Evolutionary conservation across 2,329 filamentous ascomycete species (phyloP).

Genomic region (Sporothrix variecibatus): DNA sequence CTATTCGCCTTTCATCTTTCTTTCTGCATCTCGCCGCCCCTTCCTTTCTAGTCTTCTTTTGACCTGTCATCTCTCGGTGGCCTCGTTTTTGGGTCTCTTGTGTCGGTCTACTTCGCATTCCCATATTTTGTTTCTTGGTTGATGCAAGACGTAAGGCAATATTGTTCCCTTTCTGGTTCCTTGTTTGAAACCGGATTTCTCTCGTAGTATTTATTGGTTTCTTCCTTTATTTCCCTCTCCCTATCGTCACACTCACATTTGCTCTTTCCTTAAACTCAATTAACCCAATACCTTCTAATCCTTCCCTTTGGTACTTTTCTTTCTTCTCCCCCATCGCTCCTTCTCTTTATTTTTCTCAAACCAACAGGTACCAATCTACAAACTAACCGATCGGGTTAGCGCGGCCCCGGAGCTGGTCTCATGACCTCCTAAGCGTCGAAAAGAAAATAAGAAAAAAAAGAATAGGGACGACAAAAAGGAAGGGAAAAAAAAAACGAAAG

Average conservation of each 20-base stretch:
- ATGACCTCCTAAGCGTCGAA: slow-evolving; percentile 21
- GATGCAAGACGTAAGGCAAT: background rate
- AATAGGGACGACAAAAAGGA: slow-evolving; percentile 12
- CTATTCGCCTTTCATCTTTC: background rate
- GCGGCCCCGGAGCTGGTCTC: slow-evolving; percentile 17
- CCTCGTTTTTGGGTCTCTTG: background rate
- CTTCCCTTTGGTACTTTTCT: background rate
- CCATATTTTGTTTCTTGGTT: background rate
- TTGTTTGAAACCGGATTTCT: background rate
- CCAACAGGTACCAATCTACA: slow-evolving; percentile 26
- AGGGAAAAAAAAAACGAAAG: slow-evolving; percentile 16
- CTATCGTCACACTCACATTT: background rate
- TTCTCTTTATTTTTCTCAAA: slow-evolving; percentile 2
- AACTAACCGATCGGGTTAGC: slow-evolving; percentile 28
- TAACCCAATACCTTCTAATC: background rate
- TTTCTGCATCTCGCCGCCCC: background rate
- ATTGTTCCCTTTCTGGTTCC: background rate
- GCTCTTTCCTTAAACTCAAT: background rate
- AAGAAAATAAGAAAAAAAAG: slow-evolving; percentile 1
- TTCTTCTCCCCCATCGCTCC: background rate
- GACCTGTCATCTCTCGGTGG: background rate
- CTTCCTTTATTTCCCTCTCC: background rate
- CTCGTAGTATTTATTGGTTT: background rate
- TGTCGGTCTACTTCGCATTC: background rate
- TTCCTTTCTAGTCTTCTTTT: background rate